These are phyloP conservation scores for Fraxinus greggii DNA, from an alignment of 305 asterid genomes.

Conservation along the genomic window DNA sequence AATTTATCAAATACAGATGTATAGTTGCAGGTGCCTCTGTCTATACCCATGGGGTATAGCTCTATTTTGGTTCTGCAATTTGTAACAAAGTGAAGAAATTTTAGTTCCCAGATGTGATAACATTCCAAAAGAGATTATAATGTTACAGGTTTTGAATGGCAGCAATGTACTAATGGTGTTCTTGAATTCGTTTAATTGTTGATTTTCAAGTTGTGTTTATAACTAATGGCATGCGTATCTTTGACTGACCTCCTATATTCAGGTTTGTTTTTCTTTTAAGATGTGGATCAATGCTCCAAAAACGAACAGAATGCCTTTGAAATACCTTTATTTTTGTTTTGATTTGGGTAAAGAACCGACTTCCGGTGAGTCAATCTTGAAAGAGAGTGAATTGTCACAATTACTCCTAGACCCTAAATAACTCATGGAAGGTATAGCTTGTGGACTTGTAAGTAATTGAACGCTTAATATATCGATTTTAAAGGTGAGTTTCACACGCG, in stretches of 20 bases:
- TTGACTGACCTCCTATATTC: background rate
- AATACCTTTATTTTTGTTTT: background rate
- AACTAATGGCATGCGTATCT: background rate
- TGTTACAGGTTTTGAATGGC: background rate
- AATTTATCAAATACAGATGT: background rate
- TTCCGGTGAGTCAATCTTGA: background rate
- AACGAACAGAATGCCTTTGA: background rate
- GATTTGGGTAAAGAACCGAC: background rate
- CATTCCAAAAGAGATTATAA: background rate
- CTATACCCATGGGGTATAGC: background rate
- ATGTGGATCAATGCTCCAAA: background rate
- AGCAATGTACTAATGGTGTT: background rate
- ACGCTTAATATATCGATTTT: background rate
- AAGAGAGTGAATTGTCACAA: background rate
- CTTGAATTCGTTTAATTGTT: background rate
- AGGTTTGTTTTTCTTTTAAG: background rate
- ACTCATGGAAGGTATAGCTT: background rate
- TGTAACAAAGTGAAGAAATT: background rate
- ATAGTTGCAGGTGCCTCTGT: background rate
- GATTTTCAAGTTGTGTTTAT: background rate
- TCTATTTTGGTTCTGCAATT: background rate
- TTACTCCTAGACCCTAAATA: background rate
- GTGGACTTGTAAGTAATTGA: background rate
- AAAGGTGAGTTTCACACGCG: background rate
- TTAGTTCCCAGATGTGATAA: background rate